Evolutionary conservation across 1,139 yeast genomes (phyloP), one percentile per base, ranked within the genome.

Genomic region (Pichia sp.): DNA sequence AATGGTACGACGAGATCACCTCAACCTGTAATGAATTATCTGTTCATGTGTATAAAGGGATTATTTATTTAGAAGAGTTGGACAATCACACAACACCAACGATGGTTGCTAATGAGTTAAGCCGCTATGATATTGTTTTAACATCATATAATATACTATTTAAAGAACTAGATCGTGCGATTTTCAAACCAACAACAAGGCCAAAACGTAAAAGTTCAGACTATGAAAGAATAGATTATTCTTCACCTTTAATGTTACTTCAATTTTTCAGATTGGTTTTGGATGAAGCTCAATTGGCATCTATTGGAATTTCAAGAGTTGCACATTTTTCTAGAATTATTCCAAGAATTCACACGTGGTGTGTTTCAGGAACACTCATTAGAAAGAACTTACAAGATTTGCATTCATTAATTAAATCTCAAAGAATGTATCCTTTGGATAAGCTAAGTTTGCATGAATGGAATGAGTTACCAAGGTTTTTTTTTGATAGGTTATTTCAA

Each of bases 221-320:
- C 29, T 52, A 53, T 50, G 62, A 62, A 35, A 50, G 69, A 25
- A 52, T 63, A 16, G 84, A 81, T 52, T 80, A 82, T 55, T 80
- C 87, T 11, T 85, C 95, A 0, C 97, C 97, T 0, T 66, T 92
- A 24, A 85, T 89, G 68, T 67, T 84, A 38, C 64, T 83, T n/a
- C 89, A 90, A 55, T 92, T 90, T 63, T 86, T 95, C 89, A 71
- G 98, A 49, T 85, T 92, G 2, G 76, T 90, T 1, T 65, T 90
- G 33, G 98, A 92, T 66, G 98, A 92, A 63, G 97, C 87, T 1
- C 98, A 92, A 64, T 86, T 89, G 92, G 85, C 92, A 3, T 79
- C 87, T 6, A 76, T 81, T 5, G 81, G 83, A 23, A 71, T 79
- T 2, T 78, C 92, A 1, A 74, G 85, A 42, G 87, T 94, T 2